A percentile compares a stretch with the other conserved stretches of the same genome.
These are phyloP conservation scores for Aspergillus cavernicola DNA, from an alignment of 495 filamentous ascomycete genomes.

Conservation along the genomic window DNA sequence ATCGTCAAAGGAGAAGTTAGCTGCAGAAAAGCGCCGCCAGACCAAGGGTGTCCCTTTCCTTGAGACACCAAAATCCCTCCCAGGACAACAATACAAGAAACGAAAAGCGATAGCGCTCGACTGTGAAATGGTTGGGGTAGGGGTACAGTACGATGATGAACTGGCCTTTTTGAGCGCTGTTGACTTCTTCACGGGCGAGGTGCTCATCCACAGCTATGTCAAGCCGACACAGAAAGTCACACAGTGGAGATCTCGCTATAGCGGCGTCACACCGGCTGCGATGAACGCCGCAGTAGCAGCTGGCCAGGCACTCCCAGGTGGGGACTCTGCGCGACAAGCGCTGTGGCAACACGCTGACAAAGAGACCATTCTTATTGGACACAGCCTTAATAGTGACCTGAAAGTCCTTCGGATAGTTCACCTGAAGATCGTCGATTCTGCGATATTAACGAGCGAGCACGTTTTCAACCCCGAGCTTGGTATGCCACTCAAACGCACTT, in stretches of 20 bases:
- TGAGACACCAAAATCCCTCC: not conserved
- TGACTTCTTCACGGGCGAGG: constrained; percentile 47
- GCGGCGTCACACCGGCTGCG: constrained; percentile 29
- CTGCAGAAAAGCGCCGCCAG: not conserved
- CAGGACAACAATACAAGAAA: not conserved
- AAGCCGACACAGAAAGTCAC: constrained; percentile 26
- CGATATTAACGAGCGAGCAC: constrained; percentile 24
- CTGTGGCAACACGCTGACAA: constrained; percentile 37
- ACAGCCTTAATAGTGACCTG: constrained; percentile 42
- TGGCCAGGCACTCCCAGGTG: constrained; percentile 36
- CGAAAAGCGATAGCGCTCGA: constrained; percentile 27
- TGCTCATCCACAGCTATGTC: constrained; percentile 42
- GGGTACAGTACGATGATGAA: constrained; percentile 2
- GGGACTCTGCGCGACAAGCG: constrained; percentile 34
- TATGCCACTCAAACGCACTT: constrained; percentile 13
- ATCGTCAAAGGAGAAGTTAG: not conserved
- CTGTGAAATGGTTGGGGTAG: constrained; percentile 33
- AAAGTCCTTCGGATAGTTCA: constrained; percentile 42
- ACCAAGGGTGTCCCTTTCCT: not conserved
- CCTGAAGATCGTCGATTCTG: constrained; percentile 36
- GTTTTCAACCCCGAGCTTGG: constrained; percentile 12
- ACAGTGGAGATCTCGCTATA: constrained; percentile 34
- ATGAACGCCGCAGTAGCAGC: constrained; percentile 28
- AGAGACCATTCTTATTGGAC: constrained; percentile 45
- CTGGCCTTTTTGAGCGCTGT: constrained; percentile 33